phyloP scores from a whole-genome alignment of 2,329 filamentous ascomycete genomes.

The Pseudocercospora musae region DNA sequence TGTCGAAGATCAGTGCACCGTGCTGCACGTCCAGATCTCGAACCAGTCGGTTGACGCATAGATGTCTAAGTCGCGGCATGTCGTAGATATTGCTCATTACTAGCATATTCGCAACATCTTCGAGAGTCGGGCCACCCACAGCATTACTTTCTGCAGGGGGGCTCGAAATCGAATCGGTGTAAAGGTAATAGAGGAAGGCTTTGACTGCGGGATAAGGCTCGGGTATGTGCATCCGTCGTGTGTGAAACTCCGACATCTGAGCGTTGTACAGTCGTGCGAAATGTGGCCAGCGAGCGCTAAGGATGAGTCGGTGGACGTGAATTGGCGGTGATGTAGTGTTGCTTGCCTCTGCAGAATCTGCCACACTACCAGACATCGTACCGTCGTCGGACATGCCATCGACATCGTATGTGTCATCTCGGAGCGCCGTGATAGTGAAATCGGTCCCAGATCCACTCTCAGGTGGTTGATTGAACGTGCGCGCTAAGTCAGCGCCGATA shows the following conservation, averaged over 20 bases:
- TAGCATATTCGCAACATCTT: slow-evolving; percentile 86
- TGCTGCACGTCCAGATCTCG: slow-evolving; percentile 92
- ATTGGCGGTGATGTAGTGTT: slow-evolving; percentile 71
- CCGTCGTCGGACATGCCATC: slow-evolving; percentile 62
- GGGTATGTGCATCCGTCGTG: slow-evolving; percentile 94
- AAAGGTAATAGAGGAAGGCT: slow-evolving; percentile 92
- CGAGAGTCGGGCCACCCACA: slow-evolving; percentile 55
- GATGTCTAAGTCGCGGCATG: slow-evolving; percentile 83
- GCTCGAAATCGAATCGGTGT: slow-evolving; percentile 79
- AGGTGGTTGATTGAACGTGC: slow-evolving; percentile 80
- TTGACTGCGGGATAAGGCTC: slow-evolving; percentile 93
- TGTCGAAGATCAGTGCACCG: slow-evolving; percentile 94
- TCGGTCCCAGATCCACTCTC: slow-evolving; percentile 84
- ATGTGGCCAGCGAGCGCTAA: slow-evolving; percentile 94
- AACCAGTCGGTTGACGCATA: slow-evolving; percentile 86
- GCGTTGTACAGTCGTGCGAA: slow-evolving; percentile 88
- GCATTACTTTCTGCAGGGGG: slow-evolving; percentile 26
- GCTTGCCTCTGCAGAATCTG: slow-evolving; percentile 18
- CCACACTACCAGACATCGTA: slow-evolving; percentile 16
- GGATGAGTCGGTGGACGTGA: slow-evolving; percentile 89
- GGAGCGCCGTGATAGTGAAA: slow-evolving; percentile 83
- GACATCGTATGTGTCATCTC: slow-evolving; percentile 58
- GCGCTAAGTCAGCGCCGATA: slow-evolving; percentile 82
- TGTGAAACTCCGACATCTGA: slow-evolving; percentile 97
- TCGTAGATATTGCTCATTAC: slow-evolving; percentile 99